These are phyloP conservation scores for Thraustochytrium striatum DNA, from an alignment of 352 stramenopile species.

Conservation along the genomic window DNA sequence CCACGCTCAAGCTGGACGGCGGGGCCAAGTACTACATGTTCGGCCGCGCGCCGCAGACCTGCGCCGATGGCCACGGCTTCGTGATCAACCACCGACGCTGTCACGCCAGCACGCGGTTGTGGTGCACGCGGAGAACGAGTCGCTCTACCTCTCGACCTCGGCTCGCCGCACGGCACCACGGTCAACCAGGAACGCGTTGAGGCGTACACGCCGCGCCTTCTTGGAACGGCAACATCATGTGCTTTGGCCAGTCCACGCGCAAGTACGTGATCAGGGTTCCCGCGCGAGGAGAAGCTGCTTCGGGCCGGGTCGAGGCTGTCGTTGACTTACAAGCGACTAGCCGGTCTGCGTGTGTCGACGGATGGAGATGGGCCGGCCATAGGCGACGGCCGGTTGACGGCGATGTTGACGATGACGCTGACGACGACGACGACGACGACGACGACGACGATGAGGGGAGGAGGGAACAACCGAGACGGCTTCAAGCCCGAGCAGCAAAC, in stretches of 20 bases:
- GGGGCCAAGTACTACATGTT: slow-evolving; percentile 24
- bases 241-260: slow-evolving; percentile 20
- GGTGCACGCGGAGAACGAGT: slow-evolving; percentile 62
- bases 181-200: slow-evolving; percentile 67
- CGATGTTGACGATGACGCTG: background rate
- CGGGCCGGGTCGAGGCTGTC: background rate
- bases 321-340: background rate
- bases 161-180: slow-evolving; percentile 70
- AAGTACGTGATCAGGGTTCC: slow-evolving; percentile 33
- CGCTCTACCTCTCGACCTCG: slow-evolving; percentile 65
- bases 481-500: background rate
- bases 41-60: slow-evolving; percentile 23
- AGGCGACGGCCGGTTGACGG: too few relatives aligned
- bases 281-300: background rate
- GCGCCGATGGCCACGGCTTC: slow-evolving; percentile 65
- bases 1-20: slow-evolving; percentile 18
- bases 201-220: slow-evolving; percentile 52
- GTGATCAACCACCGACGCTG: slow-evolving; percentile 68
- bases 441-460: slow-evolving; percentile 17
- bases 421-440: slow-evolving; percentile 23
- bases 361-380: background rate
- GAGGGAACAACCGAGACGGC: too few relatives aligned
- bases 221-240: slow-evolving; percentile 34
- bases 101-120: slow-evolving; percentile 71
- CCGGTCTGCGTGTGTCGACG: background rate